phyloP scores from a whole-genome alignment of 495 filamentous ascomycete species.

The Pyrenula aspistea region DNA sequence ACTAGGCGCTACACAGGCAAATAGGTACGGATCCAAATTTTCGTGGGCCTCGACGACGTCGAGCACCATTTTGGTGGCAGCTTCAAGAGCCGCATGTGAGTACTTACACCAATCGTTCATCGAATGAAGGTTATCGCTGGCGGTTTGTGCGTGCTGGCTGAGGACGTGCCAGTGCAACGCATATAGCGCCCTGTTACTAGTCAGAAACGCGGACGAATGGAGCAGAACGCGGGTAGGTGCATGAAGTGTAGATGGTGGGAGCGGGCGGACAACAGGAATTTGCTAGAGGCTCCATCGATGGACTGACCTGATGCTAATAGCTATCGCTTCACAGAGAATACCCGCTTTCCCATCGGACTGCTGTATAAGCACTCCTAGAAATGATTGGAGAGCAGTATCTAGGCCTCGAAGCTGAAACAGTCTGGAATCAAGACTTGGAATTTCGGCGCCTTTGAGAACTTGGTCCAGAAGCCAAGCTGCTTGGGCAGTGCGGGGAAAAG shows the following conservation, averaged over 20 bases:
- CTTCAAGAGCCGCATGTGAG: constrained; percentile 11
- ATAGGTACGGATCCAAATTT: constrained; percentile 3
- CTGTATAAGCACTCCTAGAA: constrained; percentile 15
- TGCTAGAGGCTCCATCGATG: constrained; percentile 2
- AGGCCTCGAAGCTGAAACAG: constrained; percentile 7
- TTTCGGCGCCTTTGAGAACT: constrained; percentile 7
- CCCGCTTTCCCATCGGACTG: constrained; percentile 8
- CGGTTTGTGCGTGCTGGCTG: neutral
- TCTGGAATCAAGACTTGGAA: constrained; percentile 8
- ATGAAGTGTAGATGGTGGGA: constrained; percentile 4
- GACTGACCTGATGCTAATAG: constrained; percentile 17
- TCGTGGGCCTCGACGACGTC: constrained; percentile 13
- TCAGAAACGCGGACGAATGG: constrained; percentile 1
- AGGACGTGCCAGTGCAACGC: constrained; percentile 7
- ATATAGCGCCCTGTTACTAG: constrained; percentile 4
- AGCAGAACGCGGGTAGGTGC: constrained; percentile 4
- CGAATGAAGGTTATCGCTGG: neutral
- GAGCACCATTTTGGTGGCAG: constrained; percentile 9
- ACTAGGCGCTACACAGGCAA: constrained; percentile 11
- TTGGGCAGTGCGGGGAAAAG: constrained; percentile 18
- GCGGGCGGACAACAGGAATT: neutral
- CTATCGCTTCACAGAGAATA: constrained; percentile 15
- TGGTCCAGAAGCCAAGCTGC: constrained; percentile 19
- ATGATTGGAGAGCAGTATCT: constrained; percentile 8
- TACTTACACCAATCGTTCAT: neutral